phyloP scores from a whole-genome alignment of 129 eudicot genomes.

The Flaveria robusta region DNA sequence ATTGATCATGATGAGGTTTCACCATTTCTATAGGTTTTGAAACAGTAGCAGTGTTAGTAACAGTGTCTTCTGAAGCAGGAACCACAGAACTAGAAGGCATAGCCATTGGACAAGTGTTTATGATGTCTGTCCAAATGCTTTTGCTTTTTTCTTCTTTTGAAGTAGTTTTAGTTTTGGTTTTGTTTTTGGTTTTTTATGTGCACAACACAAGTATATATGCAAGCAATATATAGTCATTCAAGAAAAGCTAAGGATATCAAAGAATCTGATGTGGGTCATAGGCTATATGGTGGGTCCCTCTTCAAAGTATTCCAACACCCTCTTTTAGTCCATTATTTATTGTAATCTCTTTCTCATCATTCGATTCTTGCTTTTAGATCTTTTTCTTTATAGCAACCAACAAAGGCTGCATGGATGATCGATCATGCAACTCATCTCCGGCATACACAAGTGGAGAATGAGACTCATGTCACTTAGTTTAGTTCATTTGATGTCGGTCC shows the following conservation, averaged over 20 bases:
- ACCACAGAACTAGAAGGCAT: slow-evolving; percentile 58
- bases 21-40: slow-evolving; percentile 40
- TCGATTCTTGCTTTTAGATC: slow-evolving; percentile 41
- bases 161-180: slow-evolving; percentile 34
- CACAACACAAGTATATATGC: slow-evolving; percentile 41
- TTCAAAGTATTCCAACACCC: slow-evolving; percentile 42
- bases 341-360: slow-evolving; percentile 53
- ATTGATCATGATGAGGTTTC: slow-evolving; percentile 43
- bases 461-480: slow-evolving; percentile 50
- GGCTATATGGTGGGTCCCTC: slow-evolving; percentile 55
- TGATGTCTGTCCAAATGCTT: slow-evolving; percentile 22
- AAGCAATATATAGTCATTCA: slow-evolving; percentile 30
- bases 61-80: slow-evolving; percentile 56
- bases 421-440: slow-evolving; percentile 52
- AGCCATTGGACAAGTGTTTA: slow-evolving; percentile 33
- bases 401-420: slow-evolving; percentile 44
- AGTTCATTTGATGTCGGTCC: slow-evolving; percentile 36
- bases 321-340: slow-evolving; percentile 51
- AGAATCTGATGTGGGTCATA: slow-evolving; percentile 53
- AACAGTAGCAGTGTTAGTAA: slow-evolving; percentile 11
- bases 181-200: slow-evolving; percentile 42
- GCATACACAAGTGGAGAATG: slow-evolving; percentile 50
- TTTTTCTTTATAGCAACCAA: slow-evolving; percentile 38
- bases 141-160: slow-evolving; percentile 11
- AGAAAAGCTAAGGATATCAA: slow-evolving; percentile 50